Conservation (phyloP, 805 yeast genomes). For the Suhomyces vadensis region DNA sequence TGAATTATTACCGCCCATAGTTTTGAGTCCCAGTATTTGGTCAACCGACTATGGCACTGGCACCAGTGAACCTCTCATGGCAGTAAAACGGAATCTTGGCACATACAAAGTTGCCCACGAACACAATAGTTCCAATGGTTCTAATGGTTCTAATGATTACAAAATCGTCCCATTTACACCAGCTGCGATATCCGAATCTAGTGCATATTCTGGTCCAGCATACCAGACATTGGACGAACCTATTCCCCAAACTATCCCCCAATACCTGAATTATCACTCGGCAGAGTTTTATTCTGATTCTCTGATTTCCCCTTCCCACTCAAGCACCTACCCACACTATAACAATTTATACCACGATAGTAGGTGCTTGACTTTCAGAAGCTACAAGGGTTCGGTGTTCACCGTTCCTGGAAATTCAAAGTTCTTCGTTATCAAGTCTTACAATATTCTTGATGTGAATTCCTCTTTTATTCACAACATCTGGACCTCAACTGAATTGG, state of each 20-base stretch:
- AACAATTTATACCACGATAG: too few species aligned
- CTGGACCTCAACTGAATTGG: conserved; percentile 63
- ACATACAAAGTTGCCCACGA: background rate
- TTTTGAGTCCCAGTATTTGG: background rate
- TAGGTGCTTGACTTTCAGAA: conserved; percentile 8
- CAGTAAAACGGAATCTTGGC: background rate
- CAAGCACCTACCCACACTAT: background rate
- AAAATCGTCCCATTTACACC: too few species aligned
- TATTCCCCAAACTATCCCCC: too few species aligned
- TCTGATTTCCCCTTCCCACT: background rate
- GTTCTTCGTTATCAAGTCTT: conserved; percentile 58
- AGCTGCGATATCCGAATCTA: too few species aligned
- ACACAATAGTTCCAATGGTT: background rate
- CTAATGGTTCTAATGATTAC: background rate
- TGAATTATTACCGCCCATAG: background rate
- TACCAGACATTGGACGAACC: too few species aligned
- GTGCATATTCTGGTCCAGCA: too few species aligned
- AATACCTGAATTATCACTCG: background rate
- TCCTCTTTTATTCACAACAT: conserved; percentile 50
- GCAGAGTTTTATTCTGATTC: background rate
- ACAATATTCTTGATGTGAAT: conserved; percentile 47
- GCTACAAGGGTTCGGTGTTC: conserved; percentile 18
- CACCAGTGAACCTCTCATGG: background rate
- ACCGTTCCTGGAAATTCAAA: conserved; percentile 23
- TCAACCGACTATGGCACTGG: background rate